phyloP scores from a whole-genome alignment of 2,329 filamentous ascomycete genomes.

The Fusarium ramigenum region DNA sequence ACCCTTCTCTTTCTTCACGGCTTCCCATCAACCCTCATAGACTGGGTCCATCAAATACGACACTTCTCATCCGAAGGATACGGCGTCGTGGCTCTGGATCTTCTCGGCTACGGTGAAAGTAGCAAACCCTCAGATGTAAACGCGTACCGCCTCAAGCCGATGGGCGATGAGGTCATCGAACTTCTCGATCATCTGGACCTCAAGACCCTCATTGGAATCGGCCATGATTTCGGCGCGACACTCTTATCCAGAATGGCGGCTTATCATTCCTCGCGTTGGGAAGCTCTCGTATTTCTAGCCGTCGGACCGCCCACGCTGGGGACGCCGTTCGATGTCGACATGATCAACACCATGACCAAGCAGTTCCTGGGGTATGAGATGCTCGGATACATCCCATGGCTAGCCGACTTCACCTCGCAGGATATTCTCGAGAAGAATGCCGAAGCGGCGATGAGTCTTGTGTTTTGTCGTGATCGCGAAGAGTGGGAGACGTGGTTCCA shows the following conservation, averaged over 20 bases:
- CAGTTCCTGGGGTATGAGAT: conserved; percentile 42
- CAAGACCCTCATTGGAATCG: conserved; percentile 54
- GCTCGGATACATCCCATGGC: conserved; percentile 47
- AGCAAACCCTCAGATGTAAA: conserved; percentile 43
- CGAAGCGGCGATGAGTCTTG: conserved; percentile 41
- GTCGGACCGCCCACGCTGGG: conserved; percentile 45
- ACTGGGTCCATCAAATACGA: conserved; percentile 54
- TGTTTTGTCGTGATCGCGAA: conserved; percentile 40
- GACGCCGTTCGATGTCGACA: conserved; percentile 43
- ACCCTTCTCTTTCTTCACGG: conserved; percentile 60
- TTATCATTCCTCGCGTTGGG: conserved; percentile 38
- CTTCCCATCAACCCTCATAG: conserved; percentile 56
- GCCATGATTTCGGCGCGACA: conserved; percentile 50
- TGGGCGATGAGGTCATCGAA: conserved; percentile 48
- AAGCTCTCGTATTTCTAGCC: conserved; percentile 41
- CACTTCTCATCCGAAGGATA: conserved; percentile 50
- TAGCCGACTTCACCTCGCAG: conserved; percentile 32
- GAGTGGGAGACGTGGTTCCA: conserved; percentile 43
- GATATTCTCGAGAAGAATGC: conserved; percentile 37
- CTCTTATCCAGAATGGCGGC: conserved; percentile 44
- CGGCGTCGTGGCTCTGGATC: conserved; percentile 55
- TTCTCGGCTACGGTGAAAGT: conserved; percentile 52
- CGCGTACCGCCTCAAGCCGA: conserved; percentile 45
- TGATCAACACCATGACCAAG: conserved; percentile 47
- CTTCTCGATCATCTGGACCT: conserved; percentile 46